A percentile compares a stretch with the other conserved stretches of the same genome.
These are phyloP conservation scores for Vicia sativa DNA, from an alignment of 306 rosid species.

Conservation along the genomic window DNA sequence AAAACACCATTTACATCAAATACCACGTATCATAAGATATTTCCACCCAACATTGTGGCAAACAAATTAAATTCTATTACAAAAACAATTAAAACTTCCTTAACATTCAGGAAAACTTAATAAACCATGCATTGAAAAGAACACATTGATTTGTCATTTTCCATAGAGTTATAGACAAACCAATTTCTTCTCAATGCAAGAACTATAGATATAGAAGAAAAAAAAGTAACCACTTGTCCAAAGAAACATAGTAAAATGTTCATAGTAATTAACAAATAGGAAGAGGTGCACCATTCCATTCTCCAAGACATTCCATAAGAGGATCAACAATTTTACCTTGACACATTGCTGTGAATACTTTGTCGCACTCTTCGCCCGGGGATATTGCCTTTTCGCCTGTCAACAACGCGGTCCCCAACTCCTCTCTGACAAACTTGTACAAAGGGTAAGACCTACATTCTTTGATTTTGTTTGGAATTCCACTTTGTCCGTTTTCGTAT, in stretches of 20 bases:
- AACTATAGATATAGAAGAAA: background rate
- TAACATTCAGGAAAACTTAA: constrained; percentile 22
- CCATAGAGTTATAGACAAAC: constrained; percentile 36
- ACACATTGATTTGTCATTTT: constrained; percentile 29
- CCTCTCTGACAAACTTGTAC: constrained; percentile 81
- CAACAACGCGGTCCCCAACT: constrained; percentile 58
- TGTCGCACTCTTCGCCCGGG: constrained; percentile 86
- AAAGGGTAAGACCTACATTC: constrained; percentile 84
- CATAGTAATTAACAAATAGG: constrained; percentile 56
- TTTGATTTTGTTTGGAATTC: constrained; percentile 59
- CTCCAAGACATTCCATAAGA: constrained; percentile 65
- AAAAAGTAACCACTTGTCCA: background rate
- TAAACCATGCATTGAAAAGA: constrained; percentile 6
- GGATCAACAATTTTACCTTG: constrained; percentile 86
- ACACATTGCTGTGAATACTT: constrained; percentile 74
- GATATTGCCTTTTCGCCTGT: constrained; percentile 69
- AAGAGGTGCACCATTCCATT: constrained; percentile 89
- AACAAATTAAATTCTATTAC: constrained; percentile 37
- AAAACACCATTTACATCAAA: constrained; percentile 31
- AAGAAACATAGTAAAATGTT: no score
- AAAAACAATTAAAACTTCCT: constrained; percentile 31
- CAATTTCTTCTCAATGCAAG: constrained; percentile 29
- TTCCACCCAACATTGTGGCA: constrained; percentile 33
- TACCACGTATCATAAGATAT: constrained; percentile 14
- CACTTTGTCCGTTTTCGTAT: constrained; percentile 54